phyloP scores from a whole-genome alignment of 2,329 filamentous ascomycete species.

The Sporothrix mexicana region DNA sequence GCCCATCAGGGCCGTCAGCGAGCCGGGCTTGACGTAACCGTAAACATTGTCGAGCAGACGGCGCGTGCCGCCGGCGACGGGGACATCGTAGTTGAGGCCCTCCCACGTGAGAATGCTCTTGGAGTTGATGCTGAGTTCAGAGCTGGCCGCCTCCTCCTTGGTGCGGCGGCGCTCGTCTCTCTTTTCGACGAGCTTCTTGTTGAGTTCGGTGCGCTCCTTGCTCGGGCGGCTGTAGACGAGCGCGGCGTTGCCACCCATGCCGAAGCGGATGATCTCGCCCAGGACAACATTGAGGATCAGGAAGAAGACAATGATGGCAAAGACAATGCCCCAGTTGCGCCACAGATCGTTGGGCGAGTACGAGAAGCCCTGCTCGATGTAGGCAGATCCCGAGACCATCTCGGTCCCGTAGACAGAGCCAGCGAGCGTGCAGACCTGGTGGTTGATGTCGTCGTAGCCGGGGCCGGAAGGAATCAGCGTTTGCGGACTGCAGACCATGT shows the following conservation, averaged over 20 bases:
- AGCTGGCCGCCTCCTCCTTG: constrained; percentile 49
- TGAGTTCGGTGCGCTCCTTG: constrained; percentile 69
- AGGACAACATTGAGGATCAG: constrained; percentile 75
- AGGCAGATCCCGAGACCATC: constrained; percentile 68
- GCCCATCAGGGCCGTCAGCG: constrained; percentile 79
- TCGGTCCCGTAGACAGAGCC: constrained; percentile 71
- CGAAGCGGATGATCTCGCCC: constrained; percentile 78
- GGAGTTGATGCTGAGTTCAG: constrained; percentile 63
- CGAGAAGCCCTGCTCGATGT: constrained; percentile 71
- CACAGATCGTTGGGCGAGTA: constrained; percentile 73
- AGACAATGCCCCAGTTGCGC: constrained; percentile 83
- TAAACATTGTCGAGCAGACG: constrained; percentile 61
- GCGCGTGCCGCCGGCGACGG: constrained; percentile 61
- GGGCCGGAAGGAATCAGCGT: constrained; percentile 74
- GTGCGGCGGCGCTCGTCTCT: constrained; percentile 60
- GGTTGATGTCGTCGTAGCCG: constrained; percentile 70
- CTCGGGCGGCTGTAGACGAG: constrained; percentile 77
- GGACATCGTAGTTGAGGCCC: constrained; percentile 77
- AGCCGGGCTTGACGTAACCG: constrained; percentile 77
- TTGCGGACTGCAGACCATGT: constrained; percentile 70
- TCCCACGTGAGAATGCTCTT: constrained; percentile 83
- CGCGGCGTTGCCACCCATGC: constrained; percentile 79
- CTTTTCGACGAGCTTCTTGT: constrained; percentile 66
- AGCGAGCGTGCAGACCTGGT: constrained; percentile 81
- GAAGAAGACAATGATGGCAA: constrained; percentile 77